These are phyloP conservation scores for Sphaerulina musiva DNA, from an alignment of 2,329 filamentous ascomycete genomes.

Conservation along the genomic window DNA sequence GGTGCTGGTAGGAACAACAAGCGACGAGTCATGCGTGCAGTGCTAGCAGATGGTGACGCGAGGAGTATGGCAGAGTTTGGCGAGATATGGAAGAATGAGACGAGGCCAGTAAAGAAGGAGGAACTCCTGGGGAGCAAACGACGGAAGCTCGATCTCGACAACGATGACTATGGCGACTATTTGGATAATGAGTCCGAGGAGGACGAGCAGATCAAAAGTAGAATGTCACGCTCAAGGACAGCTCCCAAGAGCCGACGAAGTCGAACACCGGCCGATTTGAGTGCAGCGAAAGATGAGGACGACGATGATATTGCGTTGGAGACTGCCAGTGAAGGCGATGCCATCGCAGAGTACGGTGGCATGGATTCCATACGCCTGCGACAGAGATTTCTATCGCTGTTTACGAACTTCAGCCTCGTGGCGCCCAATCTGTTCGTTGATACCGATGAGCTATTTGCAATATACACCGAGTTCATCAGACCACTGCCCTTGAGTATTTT, in stretches of 20 bases:
- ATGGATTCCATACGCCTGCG: slow-evolving; percentile 56
- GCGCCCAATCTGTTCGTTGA: slow-evolving; percentile 42
- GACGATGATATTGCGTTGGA: slow-evolving; percentile 3
- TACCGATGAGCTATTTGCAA: slow-evolving; percentile 53
- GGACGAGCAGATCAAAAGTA: slow-evolving; percentile 13
- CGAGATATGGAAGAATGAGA: slow-evolving; percentile 64
- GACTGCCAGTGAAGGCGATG: neutral
- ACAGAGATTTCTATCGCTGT: slow-evolving; percentile 55
- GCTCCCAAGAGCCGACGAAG: slow-evolving; percentile 9
- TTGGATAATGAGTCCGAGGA: slow-evolving; percentile 29
- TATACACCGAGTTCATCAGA: slow-evolving; percentile 52
- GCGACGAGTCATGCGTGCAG: slow-evolving; percentile 56
- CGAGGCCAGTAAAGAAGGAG: slow-evolving; percentile 39
- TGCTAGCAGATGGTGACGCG: slow-evolving; percentile 60
- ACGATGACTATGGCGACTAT: slow-evolving; percentile 37
- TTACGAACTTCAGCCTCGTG: slow-evolving; percentile 30
- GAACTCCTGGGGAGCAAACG: slow-evolving; percentile 55
- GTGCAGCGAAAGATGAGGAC: slow-evolving; percentile 7
- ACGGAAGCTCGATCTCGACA: slow-evolving; percentile 47
- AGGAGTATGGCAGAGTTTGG: slow-evolving; percentile 50
- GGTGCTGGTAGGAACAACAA: slow-evolving; percentile 36
- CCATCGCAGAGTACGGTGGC: slow-evolving; percentile 30
- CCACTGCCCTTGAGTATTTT: slow-evolving; percentile 55
- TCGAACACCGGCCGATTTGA: slow-evolving; percentile 1
- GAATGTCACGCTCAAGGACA: slow-evolving; percentile 14